Evolutionary conservation across 495 filamentous ascomycete species (phyloP), one percentile per base, ranked within the genome.

Genomic region (Cryomyces minteri): DNA sequence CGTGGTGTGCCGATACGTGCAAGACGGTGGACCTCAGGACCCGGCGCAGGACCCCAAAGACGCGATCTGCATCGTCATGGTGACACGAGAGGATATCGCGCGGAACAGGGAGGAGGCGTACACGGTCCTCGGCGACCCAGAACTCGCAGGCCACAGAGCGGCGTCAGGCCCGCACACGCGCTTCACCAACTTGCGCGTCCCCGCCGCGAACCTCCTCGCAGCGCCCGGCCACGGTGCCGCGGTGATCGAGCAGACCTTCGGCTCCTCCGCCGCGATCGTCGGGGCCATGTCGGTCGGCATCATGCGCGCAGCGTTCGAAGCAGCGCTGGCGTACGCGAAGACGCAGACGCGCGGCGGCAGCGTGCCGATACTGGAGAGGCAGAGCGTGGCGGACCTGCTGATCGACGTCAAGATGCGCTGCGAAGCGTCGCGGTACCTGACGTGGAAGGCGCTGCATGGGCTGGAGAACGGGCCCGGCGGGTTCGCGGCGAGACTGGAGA

Each of bases 281-380:
- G 70, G 69, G 28, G 71, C 72, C 4, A 73, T 74, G 66, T 58
- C 60, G 11, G 65, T 69, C 4, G 69, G 69, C 0, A 57, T 72
- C 25, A 73, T 72, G 71, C 58, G 68, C 0, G 64, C 69, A 4
- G 64, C 67, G 0, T 73, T 74, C 48, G 70, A 74, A 18, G 62
- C 67, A 0, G 70, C 69, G 1, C 46, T 74, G 25, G 51, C 52
- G 3, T 73, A 72, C 52, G 68, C 66, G 5, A 67, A 65, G 48
- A 12, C 42, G 5, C 65, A 73, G 34, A 54, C 54, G 5, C 52
- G 68, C 10, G 53, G 60, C 32, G 71, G 69, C 5, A 60, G 53
- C 4, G 52, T 59, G 31, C 57, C 60, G n/a, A 46, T 74, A 32
- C 48, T 74, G 12, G 55, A 63, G 41, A 56, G 66, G 6, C 71